Percentiles rank a stretch among this genome's conserved stretches.
phyloP scores from a whole-genome alignment of 768 basidiomycete genomes.

The Tubosaeta brunneosetosa region DNA sequence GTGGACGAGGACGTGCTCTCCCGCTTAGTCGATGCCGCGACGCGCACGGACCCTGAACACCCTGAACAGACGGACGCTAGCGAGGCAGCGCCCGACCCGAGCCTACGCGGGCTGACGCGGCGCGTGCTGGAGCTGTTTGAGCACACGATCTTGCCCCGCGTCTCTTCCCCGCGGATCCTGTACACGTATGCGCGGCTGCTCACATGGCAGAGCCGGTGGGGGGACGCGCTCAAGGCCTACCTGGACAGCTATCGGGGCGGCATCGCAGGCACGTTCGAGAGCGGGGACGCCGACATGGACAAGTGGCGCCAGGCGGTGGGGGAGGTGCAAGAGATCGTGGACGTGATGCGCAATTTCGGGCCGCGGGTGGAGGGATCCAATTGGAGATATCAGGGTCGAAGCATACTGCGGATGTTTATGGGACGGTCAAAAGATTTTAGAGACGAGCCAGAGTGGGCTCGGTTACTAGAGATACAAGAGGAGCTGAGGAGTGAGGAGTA shows the following conservation, averaged over 20 bases:
- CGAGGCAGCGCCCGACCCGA: conserved; percentile 39
- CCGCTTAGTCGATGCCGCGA: conserved; percentile 83
- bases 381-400: conserved; percentile 86
- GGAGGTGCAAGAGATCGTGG: conserved; percentile 83
- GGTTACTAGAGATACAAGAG: conserved; percentile 53
- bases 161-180: conserved; percentile 77
- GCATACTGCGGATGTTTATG: conserved; percentile 84
- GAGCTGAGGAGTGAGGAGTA: conserved; percentile 20
- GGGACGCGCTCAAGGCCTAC: conserved; percentile 75
- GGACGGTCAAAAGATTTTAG: conserved; percentile 84
- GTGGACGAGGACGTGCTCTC: conserved; percentile 89
- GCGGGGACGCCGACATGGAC: conserved; percentile 60
- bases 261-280: conserved; percentile 53
- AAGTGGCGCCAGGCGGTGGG: conserved; percentile 71
- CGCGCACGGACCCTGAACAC: conserved; percentile 42
- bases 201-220: conserved; percentile 67
- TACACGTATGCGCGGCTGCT: conserved; percentile 78
- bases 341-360: conserved; percentile 79
- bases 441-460: conserved; percentile 82
- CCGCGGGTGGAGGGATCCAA: conserved; percentile 55
- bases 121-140: conserved; percentile 74
- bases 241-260: conserved; percentile 81
- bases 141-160: conserved; percentile 71
- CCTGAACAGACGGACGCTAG: not conserved
- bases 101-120: conserved; percentile 60